phyloP scores from a whole-genome alignment of 1,284 basidiomycete genomes.

The Stereum hirsutum region DNA sequence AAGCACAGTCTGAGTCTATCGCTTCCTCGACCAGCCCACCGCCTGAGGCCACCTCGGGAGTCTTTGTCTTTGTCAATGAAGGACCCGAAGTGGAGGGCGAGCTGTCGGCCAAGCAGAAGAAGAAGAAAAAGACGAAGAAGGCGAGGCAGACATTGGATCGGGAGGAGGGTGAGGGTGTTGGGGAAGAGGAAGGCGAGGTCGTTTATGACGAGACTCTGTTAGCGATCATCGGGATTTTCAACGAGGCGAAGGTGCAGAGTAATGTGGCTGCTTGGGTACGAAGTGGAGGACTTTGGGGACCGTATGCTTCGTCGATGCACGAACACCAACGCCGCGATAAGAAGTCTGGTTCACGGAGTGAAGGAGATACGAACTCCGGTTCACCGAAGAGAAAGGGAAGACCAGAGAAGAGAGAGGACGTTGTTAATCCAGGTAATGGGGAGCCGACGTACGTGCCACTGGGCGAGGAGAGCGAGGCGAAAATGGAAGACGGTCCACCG shows the following conservation, averaged over 20 bases:
- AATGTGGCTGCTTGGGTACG: conserved; percentile 67
- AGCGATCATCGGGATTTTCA: conserved; percentile 66
- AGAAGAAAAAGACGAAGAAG: background rate
- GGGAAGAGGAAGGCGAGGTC: conserved; percentile 6
- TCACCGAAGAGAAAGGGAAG: background rate
- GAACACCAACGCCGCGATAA: conserved; percentile 12
- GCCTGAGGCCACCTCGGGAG: too few relatives aligned
- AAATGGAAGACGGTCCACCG: conserved; percentile 2
- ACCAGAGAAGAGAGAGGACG: background rate
- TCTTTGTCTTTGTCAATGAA: too few relatives aligned
- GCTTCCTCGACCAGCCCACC: too few relatives aligned
- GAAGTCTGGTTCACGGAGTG: conserved; percentile 7
- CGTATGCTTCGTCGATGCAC: conserved; percentile 2
- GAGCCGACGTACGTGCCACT: background rate
- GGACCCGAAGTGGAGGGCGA: too few relatives aligned
- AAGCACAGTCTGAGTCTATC: too few relatives aligned
- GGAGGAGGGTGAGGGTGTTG: background rate
- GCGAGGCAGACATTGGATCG: background rate
- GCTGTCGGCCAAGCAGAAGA: background rate
- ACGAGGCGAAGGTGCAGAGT: conserved; percentile 43
- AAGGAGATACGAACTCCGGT: conserved; percentile 14
- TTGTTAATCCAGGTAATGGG: background rate
- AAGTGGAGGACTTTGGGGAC: conserved; percentile 41
- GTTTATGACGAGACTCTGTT: conserved; percentile 53
- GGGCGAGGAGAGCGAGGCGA: background rate